These are phyloP conservation scores for Coniochaeta sp. DNA, from an alignment of 2,329 filamentous ascomycete species.

Conservation along the genomic window DNA sequence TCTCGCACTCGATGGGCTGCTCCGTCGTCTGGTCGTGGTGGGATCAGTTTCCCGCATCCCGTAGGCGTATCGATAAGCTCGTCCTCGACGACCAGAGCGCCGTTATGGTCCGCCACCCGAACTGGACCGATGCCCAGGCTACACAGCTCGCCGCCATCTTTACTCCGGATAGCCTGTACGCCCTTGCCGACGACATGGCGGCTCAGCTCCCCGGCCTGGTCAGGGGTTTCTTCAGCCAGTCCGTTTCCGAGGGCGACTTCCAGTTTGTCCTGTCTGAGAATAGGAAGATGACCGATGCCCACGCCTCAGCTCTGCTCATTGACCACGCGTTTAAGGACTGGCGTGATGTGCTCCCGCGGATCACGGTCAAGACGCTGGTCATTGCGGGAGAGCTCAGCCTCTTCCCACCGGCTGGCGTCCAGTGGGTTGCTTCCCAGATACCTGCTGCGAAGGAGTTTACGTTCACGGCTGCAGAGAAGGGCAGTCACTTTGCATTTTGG, in stretches of 20 bases:
- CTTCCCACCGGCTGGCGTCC: constrained; percentile 6
- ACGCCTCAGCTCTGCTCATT: constrained; percentile 18
- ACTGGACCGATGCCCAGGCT: constrained; percentile 18
- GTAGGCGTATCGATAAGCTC: constrained; percentile 15
- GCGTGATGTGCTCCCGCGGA: constrained; percentile 20
- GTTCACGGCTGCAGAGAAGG: constrained; percentile 23
- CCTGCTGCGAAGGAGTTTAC: constrained; percentile 14
- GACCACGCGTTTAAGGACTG: constrained; percentile 21
- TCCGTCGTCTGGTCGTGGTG: constrained; percentile 24
- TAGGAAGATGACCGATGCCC: constrained; percentile 17
- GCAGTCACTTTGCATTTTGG: constrained; percentile 25
- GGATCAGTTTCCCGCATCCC: constrained; percentile 20
- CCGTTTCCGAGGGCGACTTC: constrained; percentile 14
- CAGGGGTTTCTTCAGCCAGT: constrained; percentile 17
- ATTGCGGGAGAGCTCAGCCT: constrained; percentile 13
- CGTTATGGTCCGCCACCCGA: constrained; percentile 17
- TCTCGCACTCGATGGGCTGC: constrained; percentile 29
- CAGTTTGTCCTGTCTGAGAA: constrained; percentile 18
- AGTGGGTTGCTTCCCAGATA: constrained; percentile 21
- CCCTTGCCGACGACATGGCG: constrained; percentile 11
- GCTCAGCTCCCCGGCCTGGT: constrained; percentile 12
- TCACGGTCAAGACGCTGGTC: constrained; percentile 20
- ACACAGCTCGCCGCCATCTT: constrained; percentile 16
- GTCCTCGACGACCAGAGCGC: constrained; percentile 23
- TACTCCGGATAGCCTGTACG: constrained; percentile 10